These are phyloP conservation scores for Saccharomyces hybrid DNA, from an alignment of 1,139 yeast species.

Conservation along the genomic window DNA sequence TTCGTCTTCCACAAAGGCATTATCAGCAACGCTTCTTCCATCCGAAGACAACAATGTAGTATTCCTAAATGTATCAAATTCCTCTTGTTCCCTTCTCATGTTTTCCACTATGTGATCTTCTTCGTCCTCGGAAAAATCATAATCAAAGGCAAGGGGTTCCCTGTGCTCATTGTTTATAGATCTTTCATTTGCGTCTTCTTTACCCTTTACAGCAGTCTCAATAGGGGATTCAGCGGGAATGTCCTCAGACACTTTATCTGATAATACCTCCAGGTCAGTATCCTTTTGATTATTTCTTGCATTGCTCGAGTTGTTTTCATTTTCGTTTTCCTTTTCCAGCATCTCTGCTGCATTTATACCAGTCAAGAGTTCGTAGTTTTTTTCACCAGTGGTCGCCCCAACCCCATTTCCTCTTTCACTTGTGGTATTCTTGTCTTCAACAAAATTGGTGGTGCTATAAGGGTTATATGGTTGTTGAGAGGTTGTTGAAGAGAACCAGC, in stretches of 20 bases:
- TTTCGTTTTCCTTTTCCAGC: not conserved
- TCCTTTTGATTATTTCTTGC: constrained; percentile 3
- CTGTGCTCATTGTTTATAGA: constrained; percentile 1
- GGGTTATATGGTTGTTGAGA: constrained; percentile 12
- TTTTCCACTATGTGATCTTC: constrained; percentile 61
- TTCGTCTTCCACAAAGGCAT: constrained; percentile 30
- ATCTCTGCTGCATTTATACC: not conserved
- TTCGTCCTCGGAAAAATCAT: constrained; percentile 70
- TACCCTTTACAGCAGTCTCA: not conserved
- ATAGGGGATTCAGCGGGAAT: not conserved
- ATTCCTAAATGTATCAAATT: constrained; percentile 59
- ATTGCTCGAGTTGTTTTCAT: not conserved
- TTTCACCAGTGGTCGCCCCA: not conserved
- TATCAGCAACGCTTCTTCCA: constrained; percentile 8
- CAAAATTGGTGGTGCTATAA: constrained; percentile 15
- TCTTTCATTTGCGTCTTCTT: not conserved
- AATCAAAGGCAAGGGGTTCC: constrained; percentile 37
- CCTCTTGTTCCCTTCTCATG: constrained; percentile 60
- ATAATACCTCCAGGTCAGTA: constrained; percentile 7
- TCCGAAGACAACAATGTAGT: constrained; percentile 28
- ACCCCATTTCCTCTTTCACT: not conserved
- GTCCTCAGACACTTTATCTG: constrained; percentile 3
- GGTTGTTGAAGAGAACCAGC: constrained; percentile 17
- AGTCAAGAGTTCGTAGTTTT: not conserved
- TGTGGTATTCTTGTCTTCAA: constrained; percentile 12